Percentiles rank a stretch among this genome's conserved stretches.
These are phyloP conservation scores for Cladophialophora immunda DNA, from an alignment of 2,329 filamentous ascomycete genomes.

Conservation along the genomic window DNA sequence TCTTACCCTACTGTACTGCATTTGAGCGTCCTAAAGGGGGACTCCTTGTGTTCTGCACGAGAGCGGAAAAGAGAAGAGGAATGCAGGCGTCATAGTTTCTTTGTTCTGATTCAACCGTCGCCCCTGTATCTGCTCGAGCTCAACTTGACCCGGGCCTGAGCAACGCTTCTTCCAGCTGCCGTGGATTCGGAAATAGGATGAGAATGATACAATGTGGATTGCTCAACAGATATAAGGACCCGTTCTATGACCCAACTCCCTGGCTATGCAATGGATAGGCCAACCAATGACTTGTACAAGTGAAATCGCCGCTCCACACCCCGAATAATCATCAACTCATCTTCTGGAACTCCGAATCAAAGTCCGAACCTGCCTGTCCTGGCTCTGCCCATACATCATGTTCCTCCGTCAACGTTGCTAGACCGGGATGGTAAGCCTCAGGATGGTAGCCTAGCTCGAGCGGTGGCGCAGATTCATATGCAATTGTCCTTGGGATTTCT, in stretches of 20 bases:
- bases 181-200: neutral
- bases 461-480: slow-evolving; percentile 37
- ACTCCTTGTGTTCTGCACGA: neutral
- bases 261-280: slow-evolving; percentile 19
- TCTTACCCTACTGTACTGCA: neutral
- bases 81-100: neutral
- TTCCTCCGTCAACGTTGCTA: slow-evolving; percentile 47
- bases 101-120: neutral
- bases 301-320: neutral
- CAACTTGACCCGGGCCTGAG: neutral
- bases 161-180: neutral
- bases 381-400: slow-evolving; percentile 45
- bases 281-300: neutral
- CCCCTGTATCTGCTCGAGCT: neutral
- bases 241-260: slow-evolving; percentile 23
- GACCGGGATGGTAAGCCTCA: slow-evolving; percentile 41
- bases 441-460: slow-evolving; percentile 34
- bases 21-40: neutral
- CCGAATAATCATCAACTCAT: slow-evolving; percentile 24
- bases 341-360: slow-evolving; percentile 40
- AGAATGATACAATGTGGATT: slow-evolving; percentile 11
- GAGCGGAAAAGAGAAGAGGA: neutral
- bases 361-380: slow-evolving; percentile 34
- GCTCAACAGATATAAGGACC: slow-evolving; percentile 8
- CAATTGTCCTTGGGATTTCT: slow-evolving; percentile 31